Base-by-base conservation (phyloP, 768 basidiomycete species). In the Phlebiopsis flavidoalba region DNA sequence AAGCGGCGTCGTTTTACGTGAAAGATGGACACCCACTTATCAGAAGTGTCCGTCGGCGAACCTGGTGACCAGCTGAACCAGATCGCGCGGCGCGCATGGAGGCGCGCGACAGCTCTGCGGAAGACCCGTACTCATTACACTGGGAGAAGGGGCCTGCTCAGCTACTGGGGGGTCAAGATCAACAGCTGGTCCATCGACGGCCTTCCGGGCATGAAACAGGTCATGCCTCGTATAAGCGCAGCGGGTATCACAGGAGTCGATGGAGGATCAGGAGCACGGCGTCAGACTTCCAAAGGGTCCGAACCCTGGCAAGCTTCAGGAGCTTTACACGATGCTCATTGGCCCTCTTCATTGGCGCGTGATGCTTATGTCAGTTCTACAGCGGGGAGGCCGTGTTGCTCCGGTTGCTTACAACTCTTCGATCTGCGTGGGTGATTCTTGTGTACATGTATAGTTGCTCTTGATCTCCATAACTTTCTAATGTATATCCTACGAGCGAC, bases 131-230 rank as follows among this genome's bases (percentile, higher is more conserved):
- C 33, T 6, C 49, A 14, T 49, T 61, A 21, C 48, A 45, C 31
- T 46, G 26, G n/a, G 54, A 55, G 31, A 55, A 47, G 26, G n/a
- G 56, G 60, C 31, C 24, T 61, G 15, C 49, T 14, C 48, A 8
- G 47, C 3, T 61, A 58, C 37, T 51, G 46, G 43, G n/a, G n/a
- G 26, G 37, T 57, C 22, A 55, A 22, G 17, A 36, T 55, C 46
- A 61, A 61, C 51, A 52, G 55, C 21, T 61, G 60, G 60, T 61
- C 60, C 21, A 58, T 61, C 21, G 60, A 61, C 51, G 60, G 60
- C n/a, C 43, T 61, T 8, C 60, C 60, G 10, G 60, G 60, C 6
- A 45, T 61, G 35, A 61, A 53, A 43, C 45, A 49, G 15, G 40
- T 26, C 22, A 17, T 53, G 5, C 45, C 55, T 36, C 33, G 51